Base-by-base conservation (phyloP, 495 filamentous ascomycete genomes). In the Lichina pygmaea region DNA sequence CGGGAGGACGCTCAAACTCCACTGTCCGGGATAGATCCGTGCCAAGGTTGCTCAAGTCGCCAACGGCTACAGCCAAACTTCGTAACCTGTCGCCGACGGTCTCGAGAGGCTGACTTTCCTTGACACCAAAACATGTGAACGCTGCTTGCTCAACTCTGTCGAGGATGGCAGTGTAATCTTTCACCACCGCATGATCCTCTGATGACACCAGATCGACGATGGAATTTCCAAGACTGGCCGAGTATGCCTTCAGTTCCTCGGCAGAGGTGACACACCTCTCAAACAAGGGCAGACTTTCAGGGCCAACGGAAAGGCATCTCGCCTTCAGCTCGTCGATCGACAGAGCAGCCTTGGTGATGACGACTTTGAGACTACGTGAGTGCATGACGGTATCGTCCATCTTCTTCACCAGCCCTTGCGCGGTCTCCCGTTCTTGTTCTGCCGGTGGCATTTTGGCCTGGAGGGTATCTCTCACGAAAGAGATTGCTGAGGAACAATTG, bases 311-410 rank as follows among this genome's bases (percentile, higher is more conserved):
- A 95, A 63, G 6, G 79, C 24, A 86, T 39, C 86, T 64, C 0
- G 71, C 65, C 50, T 74, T 77, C 38, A 93, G 64, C 44, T 93
- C 85, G 39, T 84, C 75, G 6, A 94, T 60, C 33, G 81, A 68
- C 34, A 78, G 70, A 12, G 78, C 66, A 6, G 81, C 73, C 58
- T 95, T 95, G 43, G 71, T 67, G 50, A 77, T 74, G 24, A 91
- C 67, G 16, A 93, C 81, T 60, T 93, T 93, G 34, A 77, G 69
- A 54, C 78, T 84, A 44, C 86, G 73, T 6, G 78, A 77, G 51
- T 81, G 76, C 33, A 67, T 70, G 48, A 86, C 65, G 16, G 89
- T 70, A 7, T 63, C 58, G 34, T 93, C 84, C 12, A 75, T 62
- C 54, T 78, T 78, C 50, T 68, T 71, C n/a, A 69, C 51, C 39